These are phyloP conservation scores for Capronia epimyces DNA, from an alignment of 2,329 filamentous ascomycete species.

Conservation along the genomic window DNA sequence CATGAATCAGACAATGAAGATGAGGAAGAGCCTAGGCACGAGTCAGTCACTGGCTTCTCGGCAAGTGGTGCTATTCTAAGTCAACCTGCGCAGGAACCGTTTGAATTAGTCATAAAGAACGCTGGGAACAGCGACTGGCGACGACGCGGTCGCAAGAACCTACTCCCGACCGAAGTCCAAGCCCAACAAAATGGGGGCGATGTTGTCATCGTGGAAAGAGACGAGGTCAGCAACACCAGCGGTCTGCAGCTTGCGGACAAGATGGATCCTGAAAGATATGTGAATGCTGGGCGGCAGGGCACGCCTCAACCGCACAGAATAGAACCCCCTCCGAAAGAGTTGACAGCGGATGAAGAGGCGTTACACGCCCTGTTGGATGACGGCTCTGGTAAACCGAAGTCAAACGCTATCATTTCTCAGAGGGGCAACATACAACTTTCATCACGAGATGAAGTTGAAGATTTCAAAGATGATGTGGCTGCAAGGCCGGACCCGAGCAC, in stretches of 20 bases:
- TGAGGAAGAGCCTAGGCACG: conserved; percentile 34
- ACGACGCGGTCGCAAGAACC: conserved; percentile 48
- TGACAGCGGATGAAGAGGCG: conserved; percentile 53
- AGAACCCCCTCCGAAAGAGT: conserved; percentile 19
- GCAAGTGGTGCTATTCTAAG: conserved; percentile 45
- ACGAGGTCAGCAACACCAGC: conserved; percentile 48
- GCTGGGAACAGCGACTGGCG: conserved; percentile 51
- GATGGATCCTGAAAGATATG: conserved; percentile 29
- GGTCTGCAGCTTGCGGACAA: conserved; percentile 49
- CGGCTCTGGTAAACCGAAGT: conserved; percentile 40
- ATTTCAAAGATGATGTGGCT: conserved; percentile 64
- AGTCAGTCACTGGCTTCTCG: conserved; percentile 50
- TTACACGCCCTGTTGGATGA: conserved; percentile 62
- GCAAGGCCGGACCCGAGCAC: conserved; percentile 69
- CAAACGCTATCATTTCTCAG: conserved; percentile 51
- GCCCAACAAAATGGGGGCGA: conserved; percentile 38
- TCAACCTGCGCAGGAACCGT: conserved; percentile 31
- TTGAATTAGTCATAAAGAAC: conserved; percentile 56
- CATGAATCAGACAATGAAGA: conserved; percentile 51
- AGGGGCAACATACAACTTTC: conserved; percentile 28
- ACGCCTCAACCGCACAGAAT: background rate
- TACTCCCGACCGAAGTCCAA: conserved; percentile 53
- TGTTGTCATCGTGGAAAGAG: conserved; percentile 42
- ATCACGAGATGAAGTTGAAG: conserved; percentile 46
- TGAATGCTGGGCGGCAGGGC: background rate